phyloP scores from a whole-genome alignment of 805 yeast species.

The Metschnikowia sp. region DNA sequence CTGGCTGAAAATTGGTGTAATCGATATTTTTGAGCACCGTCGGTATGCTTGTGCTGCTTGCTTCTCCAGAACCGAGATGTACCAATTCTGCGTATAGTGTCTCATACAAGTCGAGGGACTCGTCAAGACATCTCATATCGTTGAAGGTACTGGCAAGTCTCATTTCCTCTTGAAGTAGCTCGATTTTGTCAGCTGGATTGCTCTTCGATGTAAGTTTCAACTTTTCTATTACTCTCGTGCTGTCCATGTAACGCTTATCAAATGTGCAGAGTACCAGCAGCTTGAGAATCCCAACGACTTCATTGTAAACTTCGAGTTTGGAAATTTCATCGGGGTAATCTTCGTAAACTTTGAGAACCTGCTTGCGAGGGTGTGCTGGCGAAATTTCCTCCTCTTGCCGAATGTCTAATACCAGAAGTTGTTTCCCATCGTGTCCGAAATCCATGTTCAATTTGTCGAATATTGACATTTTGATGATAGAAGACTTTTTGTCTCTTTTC shows the following conservation, averaged over 20 bases:
- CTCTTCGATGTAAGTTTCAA: constrained; percentile 34
- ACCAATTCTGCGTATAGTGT: constrained; percentile 34
- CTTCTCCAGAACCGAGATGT: constrained; percentile 3
- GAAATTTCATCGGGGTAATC: constrained; percentile 32
- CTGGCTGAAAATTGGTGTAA: constrained; percentile 10
- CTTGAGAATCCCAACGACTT: constrained; percentile 44
- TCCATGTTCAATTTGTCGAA: constrained; percentile 56
- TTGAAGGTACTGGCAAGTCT: constrained; percentile 51
- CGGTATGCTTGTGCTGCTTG: background rate
- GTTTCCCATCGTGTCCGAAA: constrained; percentile 43
- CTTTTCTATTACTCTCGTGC: constrained; percentile 13
- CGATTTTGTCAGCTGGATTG: constrained; percentile 10
- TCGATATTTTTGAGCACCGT: background rate
- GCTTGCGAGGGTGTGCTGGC: constrained; percentile 7
- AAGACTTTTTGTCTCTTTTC: constrained; percentile 31
- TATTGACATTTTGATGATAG: constrained; percentile 44
- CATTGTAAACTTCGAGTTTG: constrained; percentile 50
- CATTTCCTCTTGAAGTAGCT: constrained; percentile 42
- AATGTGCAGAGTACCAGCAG: constrained; percentile 52
- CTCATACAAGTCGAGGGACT: constrained; percentile 53
- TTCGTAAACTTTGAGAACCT: constrained; percentile 36
- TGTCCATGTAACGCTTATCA: constrained; percentile 22
- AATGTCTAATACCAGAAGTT: constrained; percentile 23
- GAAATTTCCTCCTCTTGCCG: constrained; percentile 9
- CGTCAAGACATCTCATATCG: constrained; percentile 56